These are phyloP conservation scores for Ananas comosus DNA, from an alignment of 176 grass and related monocot genomes.

Conservation along the genomic window DNA sequence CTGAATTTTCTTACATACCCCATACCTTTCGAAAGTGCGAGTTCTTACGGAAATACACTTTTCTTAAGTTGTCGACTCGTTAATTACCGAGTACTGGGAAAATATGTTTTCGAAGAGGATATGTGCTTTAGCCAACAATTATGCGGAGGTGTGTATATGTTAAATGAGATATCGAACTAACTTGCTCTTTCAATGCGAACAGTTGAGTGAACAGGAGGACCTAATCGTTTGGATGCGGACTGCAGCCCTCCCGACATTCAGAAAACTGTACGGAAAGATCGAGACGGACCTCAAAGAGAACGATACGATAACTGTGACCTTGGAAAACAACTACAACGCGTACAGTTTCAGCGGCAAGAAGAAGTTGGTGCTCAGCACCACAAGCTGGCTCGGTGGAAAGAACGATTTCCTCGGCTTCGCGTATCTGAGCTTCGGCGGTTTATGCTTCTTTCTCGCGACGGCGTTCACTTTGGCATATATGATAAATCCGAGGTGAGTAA, in stretches of 20 bases:
- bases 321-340: constrained; percentile 58
- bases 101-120: no score
- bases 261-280: constrained; percentile 61
- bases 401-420: constrained; percentile 51
- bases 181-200: background rate
- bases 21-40: no score
- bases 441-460: constrained; percentile 38
- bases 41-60: no score
- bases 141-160: no score
- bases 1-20: no score
- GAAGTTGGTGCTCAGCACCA: constrained; percentile 47
- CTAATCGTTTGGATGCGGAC: constrained; percentile 75
- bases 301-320: constrained; percentile 34
- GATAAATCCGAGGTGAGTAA: constrained; percentile 21
- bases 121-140: no score
- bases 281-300: constrained; percentile 38
- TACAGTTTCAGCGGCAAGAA: constrained; percentile 64
- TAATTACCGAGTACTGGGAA: no score
- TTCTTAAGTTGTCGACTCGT: no score
- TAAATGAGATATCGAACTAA: background rate
- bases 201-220: constrained; percentile 59
- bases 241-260: constrained; percentile 57
- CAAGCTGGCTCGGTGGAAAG: constrained; percentile 49
- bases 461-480: constrained; percentile 37
- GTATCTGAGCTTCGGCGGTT: constrained; percentile 39